Conservation (phyloP, 257 asterid genomes). For the Przewalskia tangutica region DNA sequence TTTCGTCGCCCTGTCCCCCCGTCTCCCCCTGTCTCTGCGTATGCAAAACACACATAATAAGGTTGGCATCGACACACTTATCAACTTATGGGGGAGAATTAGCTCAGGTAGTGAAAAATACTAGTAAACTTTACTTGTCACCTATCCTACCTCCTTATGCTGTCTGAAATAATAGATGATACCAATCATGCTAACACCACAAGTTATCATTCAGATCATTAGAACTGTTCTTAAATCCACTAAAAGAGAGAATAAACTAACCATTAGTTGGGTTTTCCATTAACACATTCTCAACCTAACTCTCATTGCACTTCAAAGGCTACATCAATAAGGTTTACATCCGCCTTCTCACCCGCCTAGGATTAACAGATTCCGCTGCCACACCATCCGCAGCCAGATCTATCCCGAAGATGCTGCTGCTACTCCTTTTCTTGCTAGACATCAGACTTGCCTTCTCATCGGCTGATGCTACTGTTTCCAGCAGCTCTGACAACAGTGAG, state of each 20-base stretch:
- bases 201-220: neutral
- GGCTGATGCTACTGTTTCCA: conserved; percentile 73
- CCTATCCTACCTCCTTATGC: neutral
- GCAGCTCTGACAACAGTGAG: conserved; percentile 63
- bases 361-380: conserved; percentile 44
- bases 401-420: conserved; percentile 80
- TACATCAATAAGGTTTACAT: conserved; percentile 19
- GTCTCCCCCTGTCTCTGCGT: too few species aligned
- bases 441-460: conserved; percentile 49
- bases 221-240: neutral
- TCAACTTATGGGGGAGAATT: neutral
- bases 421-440: conserved; percentile 68
- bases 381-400: conserved; percentile 60
- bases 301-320: neutral
- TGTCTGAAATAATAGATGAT: neutral
- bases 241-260: neutral
- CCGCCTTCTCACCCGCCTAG: conserved; percentile 68
- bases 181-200: neutral
- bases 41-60: too few species aligned
- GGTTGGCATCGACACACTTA: neutral
- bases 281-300: neutral
- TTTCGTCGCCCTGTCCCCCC: too few species aligned
- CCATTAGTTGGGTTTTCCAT: neutral
- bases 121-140: neutral
- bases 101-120: neutral